These are phyloP conservation scores for Ascochyta clinopodiicola DNA, from an alignment of 2,329 filamentous ascomycete genomes.

Conservation along the genomic window DNA sequence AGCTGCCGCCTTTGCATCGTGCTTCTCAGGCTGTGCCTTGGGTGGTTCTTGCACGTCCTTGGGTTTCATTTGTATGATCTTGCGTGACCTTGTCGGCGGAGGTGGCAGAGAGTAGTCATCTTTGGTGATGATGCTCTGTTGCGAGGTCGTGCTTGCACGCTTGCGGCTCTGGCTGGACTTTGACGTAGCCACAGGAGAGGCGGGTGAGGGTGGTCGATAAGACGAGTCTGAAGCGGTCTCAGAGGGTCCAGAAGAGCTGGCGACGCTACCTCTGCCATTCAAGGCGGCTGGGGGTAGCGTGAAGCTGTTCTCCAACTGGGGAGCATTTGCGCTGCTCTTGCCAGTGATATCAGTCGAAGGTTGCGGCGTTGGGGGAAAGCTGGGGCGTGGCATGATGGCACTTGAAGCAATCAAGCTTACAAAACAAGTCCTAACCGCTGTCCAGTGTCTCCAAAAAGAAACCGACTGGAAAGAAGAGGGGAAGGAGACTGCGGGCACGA, in stretches of 20 bases:
- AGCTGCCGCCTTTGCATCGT: constrained; percentile 30
- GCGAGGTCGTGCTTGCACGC: constrained; percentile 36
- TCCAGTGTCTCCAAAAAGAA: constrained; percentile 14
- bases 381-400: constrained; percentile 66
- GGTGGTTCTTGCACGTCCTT: constrained; percentile 38
- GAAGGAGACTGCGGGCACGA: constrained; percentile 10
- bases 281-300: constrained; percentile 80
- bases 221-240: constrained; percentile 60
- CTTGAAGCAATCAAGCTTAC: constrained; percentile 26
- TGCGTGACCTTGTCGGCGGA: constrained; percentile 87
- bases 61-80: constrained; percentile 98
- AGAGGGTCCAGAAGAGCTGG: constrained; percentile 55
- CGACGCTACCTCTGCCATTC: constrained; percentile 52
- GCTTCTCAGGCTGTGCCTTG: constrained; percentile 28
- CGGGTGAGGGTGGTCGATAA: constrained; percentile 56
- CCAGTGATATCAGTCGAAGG: constrained; percentile 81
- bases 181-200: constrained; percentile 42
- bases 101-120: constrained; percentile 83
- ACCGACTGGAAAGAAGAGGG: constrained; percentile 17
- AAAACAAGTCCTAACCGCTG: constrained; percentile 10
- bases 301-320: constrained; percentile 71
- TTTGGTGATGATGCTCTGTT: constrained; percentile 55
- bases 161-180: constrained; percentile 42
- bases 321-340: constrained; percentile 69
- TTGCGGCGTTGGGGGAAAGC: constrained; percentile 75